Base-by-base conservation (phyloP, 1,284 basidiomycete species). In the Leccinum angustisporum region DNA sequence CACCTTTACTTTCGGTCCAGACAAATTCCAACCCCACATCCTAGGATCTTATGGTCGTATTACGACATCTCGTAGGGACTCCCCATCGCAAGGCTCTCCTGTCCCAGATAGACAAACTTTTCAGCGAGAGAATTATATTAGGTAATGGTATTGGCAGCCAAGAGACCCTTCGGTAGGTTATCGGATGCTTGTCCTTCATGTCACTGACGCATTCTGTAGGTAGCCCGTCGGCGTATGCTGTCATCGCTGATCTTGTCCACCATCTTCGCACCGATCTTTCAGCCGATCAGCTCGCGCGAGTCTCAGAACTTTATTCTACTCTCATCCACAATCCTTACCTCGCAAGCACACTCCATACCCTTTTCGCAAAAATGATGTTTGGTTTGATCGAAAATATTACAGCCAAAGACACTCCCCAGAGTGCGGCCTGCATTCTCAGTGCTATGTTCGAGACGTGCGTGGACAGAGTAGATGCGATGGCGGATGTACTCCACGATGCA, bases 321-420 rank as follows among this genome's bases (percentile, higher is more conserved):
- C 88, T 95, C 69, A 84, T 98, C 54, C 97, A 98, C 77, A 96
- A 98, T 72, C 85, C 94, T 2, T 88, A 91, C 13, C 83, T 97
- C 57, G 85, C 87, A 11, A 90, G 86, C 64, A 88, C 86, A 60
- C 87, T 97, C 43, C 95, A 98, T 73, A 93, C 93, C 14, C 86
- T 98, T 77, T 95, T 94, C 66, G 91, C 92, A 63, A 99, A 98
- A 78, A 88, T 98, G 75, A 88, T 98, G 69, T 92, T 95, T 71
- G 94, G 91, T 65, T 83, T 98, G 38, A 85, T 94, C 58, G 97
- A 99, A 66, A 86, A 88, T 52, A 90, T 97, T 58, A 78, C 90
- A 18, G 76, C 80, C 52, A 95, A 95, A 76, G 90, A 90, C 54
- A 85, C 88, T 13, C 79, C 85, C 34, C 82, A 85, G 61, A 88